phyloP scores from a whole-genome alignment of 441 rosid species.

The Metrosideros polymorpha region DNA sequence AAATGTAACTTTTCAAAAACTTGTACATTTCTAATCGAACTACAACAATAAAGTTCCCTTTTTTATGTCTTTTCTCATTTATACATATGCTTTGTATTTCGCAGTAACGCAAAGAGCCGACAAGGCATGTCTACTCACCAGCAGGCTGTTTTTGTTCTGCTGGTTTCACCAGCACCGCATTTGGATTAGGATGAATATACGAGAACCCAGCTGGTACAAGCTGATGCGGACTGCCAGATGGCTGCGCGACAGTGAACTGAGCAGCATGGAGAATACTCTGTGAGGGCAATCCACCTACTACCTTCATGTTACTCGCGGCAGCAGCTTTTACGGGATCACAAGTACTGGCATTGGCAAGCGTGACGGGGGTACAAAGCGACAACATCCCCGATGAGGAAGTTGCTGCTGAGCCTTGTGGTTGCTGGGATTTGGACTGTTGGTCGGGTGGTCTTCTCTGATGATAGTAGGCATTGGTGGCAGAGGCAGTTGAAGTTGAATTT shows the following conservation, averaged over 20 bases:
- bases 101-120: not conserved
- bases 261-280: constrained; percentile 39
- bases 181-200: constrained; percentile 43
- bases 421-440: constrained; percentile 34
- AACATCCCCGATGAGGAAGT: constrained; percentile 41
- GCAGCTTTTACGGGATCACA: constrained; percentile 75
- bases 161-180: constrained; percentile 67
- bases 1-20: not conserved
- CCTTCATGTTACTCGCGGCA: constrained; percentile 55
- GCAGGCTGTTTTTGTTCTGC: constrained; percentile 84
- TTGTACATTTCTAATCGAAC: not conserved
- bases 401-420: constrained; percentile 25
- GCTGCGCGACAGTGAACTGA: constrained; percentile 32
- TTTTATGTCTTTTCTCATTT: not conserved
- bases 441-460: constrained; percentile 59
- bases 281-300: constrained; percentile 42
- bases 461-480: constrained; percentile 43
- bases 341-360: constrained; percentile 25
- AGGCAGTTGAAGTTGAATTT: constrained; percentile 19
- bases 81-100: not conserved
- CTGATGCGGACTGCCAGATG: constrained; percentile 59
- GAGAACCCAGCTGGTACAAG: constrained; percentile 47
- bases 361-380: constrained; percentile 38
- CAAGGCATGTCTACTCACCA: constrained; percentile 39
- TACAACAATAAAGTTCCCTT: not conserved